Evolutionary conservation across 2,329 filamentous ascomycete genomes (phyloP).

Genomic region (Macrophomina tecta): DNA sequence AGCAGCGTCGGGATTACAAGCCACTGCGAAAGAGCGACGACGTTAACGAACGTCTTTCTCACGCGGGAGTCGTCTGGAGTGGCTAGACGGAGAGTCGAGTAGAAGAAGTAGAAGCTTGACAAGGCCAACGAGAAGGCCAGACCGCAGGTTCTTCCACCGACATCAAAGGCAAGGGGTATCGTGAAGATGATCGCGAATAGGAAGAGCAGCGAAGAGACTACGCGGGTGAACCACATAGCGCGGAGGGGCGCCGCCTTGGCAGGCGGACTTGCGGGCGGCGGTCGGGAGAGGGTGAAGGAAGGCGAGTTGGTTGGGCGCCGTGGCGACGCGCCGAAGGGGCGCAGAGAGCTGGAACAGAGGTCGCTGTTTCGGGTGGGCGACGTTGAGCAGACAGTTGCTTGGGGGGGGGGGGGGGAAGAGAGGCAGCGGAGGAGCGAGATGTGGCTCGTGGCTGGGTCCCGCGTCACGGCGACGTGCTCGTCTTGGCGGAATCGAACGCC

Average conservation of each 20-base stretch:
- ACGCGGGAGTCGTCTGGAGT: slow-evolving; percentile 81
- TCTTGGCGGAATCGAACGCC: slow-evolving; percentile 19
- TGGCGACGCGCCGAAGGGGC: slow-evolving; percentile 24
- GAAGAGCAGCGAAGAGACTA: slow-evolving; percentile 81
- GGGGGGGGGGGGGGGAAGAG: neutral
- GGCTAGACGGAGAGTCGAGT: slow-evolving; percentile 78
- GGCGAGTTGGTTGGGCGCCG: slow-evolving; percentile 19
- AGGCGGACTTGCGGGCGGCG: neutral
- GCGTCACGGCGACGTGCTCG: slow-evolving; percentile 9
- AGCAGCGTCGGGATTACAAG: slow-evolving; percentile 82
- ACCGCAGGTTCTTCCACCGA: slow-evolving; percentile 91
- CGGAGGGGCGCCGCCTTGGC: slow-evolving; percentile 37
- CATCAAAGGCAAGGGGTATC: slow-evolving; percentile 96
- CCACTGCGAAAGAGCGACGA: slow-evolving; percentile 82
- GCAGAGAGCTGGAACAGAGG: slow-evolving; percentile 4
- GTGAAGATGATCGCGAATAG: slow-evolving; percentile 92
- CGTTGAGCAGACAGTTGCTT: slow-evolving; percentile 8
- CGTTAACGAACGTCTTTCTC: slow-evolving; percentile 71
- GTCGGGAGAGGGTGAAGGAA: neutral
- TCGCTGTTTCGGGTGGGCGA: slow-evolving; percentile 5
- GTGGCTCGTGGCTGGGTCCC: slow-evolving; percentile 26
- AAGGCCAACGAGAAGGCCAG: slow-evolving; percentile 91
- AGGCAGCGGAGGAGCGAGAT: slow-evolving; percentile 20
- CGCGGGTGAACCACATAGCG: slow-evolving; percentile 83
- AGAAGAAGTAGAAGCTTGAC: slow-evolving; percentile 87